Base-by-base conservation (phyloP, 2,329 filamentous ascomycete genomes). In the Erysiphe pulchra region DNA sequence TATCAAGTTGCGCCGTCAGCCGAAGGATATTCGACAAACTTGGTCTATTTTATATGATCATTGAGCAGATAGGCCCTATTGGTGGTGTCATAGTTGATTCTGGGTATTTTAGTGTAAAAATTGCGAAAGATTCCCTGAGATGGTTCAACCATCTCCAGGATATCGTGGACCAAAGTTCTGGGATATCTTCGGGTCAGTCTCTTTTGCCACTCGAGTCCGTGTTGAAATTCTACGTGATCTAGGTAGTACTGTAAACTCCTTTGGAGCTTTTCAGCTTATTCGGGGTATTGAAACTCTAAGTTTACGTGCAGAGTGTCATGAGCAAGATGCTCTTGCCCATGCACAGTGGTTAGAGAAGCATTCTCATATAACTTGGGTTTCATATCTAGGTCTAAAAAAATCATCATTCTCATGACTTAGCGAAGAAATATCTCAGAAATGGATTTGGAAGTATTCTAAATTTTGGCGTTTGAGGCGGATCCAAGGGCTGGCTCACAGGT, bases 131-230 rank as follows among this genome's bases (percentile, higher is more conserved):
- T 95, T 95, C 69, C 87, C 87, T 1, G 83, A 94, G 61, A 85
- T 98, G 67, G 73, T 81, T 53, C 82, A 95, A 63, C 87, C 80
- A 0, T 77, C 80, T 0, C 79, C 81, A 47, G 85, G 86, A 46
- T 93, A 92, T 67, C 86, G 93, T 63, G 86, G 86, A 32, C 71
- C 93, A 52, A 87, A 84, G 61, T 94, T 94, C 70, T 92, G 77
- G 72, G 85, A 94, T 55, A 86, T 85, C 0, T 93, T 94, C 54
- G 86, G 86, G 33, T 61, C 75, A 46, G 71, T 85, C 53, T 73
- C 82, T 28, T 95, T 84, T 61, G 80, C 82, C 55, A 80, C 92
- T 57, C 77, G 84, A 45, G 75, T 83, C 28, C 78, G 87, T 43
- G 84, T 94, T 34, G 90, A 95, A 68, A 77, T 90, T 54, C 71